Evolutionary conservation across 192 early-diverging fungal species (phyloP).

Genomic region (Lobulomyces angularis): DNA sequence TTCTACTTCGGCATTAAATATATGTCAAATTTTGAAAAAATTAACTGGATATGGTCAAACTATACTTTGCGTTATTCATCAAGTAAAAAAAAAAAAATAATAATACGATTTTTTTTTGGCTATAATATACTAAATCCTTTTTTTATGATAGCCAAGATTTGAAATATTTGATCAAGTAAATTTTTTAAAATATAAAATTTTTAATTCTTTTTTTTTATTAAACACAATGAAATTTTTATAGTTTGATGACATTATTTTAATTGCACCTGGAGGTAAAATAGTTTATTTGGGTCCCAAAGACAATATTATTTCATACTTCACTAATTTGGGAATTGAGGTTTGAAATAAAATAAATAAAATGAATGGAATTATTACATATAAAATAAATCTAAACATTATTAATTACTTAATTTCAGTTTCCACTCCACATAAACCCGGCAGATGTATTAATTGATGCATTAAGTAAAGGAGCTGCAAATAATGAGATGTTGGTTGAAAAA

Average conservation of each 20-base stretch:
- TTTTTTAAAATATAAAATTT: too few species aligned
- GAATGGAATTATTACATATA: too few species aligned
- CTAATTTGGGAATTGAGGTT: conserved; percentile 12
- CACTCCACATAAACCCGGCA: conserved; percentile 18
- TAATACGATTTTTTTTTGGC: too few species aligned
- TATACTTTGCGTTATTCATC: conserved; percentile 70
- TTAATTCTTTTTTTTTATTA: too few species aligned
- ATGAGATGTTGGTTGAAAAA: too few species aligned
- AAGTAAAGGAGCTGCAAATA: too few species aligned
- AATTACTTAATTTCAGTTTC: conserved; percentile 9
- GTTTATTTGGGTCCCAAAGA: conserved; percentile 56
- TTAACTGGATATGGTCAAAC: conserved; percentile 51
- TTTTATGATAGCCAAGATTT: too few species aligned
- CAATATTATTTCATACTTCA: conserved; percentile 15
- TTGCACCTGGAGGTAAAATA: conserved; percentile 65
- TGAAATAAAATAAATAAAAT: too few species aligned
- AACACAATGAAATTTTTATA: conserved; percentile 56
- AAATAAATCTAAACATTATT: too few species aligned
- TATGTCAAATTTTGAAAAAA: conserved; percentile 58
- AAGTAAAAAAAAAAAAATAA: too few species aligned
- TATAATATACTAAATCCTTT: too few species aligned
- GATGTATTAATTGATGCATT: conserved; percentile 39
- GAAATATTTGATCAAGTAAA: too few species aligned
- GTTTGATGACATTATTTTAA: conserved; percentile 70
- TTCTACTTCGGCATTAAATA: conserved; percentile 50